A percentile compares a stretch with the other conserved stretches of the same genome.
These are phyloP conservation scores for Suillus clintonianus DNA, from an alignment of 768 basidiomycete genomes.

Conservation along the genomic window DNA sequence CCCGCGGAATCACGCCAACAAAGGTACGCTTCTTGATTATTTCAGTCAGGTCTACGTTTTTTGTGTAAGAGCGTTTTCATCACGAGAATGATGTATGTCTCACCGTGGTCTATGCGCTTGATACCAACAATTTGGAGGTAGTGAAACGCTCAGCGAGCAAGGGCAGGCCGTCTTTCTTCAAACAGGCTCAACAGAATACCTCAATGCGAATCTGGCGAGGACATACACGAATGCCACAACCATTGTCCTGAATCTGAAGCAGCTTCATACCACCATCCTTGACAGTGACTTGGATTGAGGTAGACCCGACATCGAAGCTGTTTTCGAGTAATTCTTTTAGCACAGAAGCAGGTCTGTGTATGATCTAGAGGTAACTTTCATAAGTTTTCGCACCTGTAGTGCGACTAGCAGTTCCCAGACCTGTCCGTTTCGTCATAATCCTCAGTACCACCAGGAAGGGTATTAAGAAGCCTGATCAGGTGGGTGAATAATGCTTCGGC, in stretches of 20 bases:
- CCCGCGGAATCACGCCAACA: constrained; percentile 90
- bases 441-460: too few relatives aligned
- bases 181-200: background rate
- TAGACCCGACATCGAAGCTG: constrained; percentile 89
- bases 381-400: background rate
- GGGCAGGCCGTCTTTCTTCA: constrained; percentile 82
- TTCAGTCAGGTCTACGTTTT: constrained; percentile 69
- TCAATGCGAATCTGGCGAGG: background rate
- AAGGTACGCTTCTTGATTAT: constrained; percentile 88
- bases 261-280: constrained; percentile 97
- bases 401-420: too few relatives aligned
- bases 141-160: constrained; percentile 94
- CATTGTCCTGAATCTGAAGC: constrained; percentile 95
- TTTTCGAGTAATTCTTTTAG: constrained; percentile 97
- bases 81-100: too few relatives aligned
- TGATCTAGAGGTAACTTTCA: constrained; percentile 55
- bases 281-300: constrained; percentile 80
- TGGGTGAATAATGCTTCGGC: too few relatives aligned
- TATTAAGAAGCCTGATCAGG: too few relatives aligned
- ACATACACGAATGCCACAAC: constrained; percentile 88
- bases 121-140: constrained; percentile 91
- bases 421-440: too few relatives aligned
- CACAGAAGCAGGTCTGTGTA: constrained; percentile 89
- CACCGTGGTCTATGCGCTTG: too few relatives aligned
- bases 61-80: background rate